phyloP scores from a whole-genome alignment of 202 grass and related monocot genomes.

The Musa balbisiana region DNA sequence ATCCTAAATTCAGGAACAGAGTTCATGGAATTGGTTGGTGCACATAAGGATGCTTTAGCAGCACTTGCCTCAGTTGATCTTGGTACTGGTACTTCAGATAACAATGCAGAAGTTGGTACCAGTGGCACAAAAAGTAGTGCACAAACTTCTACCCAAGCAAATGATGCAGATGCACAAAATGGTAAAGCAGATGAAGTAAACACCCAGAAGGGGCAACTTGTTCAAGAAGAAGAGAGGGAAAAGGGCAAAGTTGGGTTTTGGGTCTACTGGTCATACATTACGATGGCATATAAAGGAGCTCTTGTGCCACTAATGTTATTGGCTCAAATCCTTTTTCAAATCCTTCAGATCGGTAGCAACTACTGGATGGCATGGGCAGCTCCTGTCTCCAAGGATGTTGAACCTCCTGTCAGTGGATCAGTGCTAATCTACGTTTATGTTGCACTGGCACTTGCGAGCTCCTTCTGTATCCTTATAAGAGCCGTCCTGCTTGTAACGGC shows the following conservation, averaged over 20 bases:
- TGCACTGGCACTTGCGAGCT: constrained; percentile 2
- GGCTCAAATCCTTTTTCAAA: constrained; percentile 1
- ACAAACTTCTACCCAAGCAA: constrained; percentile 13
- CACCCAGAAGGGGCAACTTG: constrained; percentile 49
- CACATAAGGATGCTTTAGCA: constrained; percentile 60
- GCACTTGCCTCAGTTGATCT: constrained; percentile 30
- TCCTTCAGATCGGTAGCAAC: constrained; percentile 4
- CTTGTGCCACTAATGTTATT: constrained; percentile 1
- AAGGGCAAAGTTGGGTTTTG: constrained; percentile 69
- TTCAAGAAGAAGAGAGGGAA: constrained; percentile 78
- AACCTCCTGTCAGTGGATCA: background rate
- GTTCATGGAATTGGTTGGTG: constrained; percentile 63
- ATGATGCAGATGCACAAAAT: constrained; percentile 33
- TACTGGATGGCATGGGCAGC: constrained; percentile 9
- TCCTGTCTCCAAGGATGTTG: background rate
- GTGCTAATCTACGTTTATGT: background rate
- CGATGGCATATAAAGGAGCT: constrained; percentile 42
- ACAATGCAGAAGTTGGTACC: constrained; percentile 15
- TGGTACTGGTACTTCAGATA: background rate
- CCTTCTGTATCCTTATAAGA: background rate
- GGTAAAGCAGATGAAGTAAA: constrained; percentile 25
- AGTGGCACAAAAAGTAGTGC: background rate
- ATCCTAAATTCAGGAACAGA: constrained; percentile 61
- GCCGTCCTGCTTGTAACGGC: background rate
- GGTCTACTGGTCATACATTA: constrained; percentile 81